Conservation (phyloP, 805 yeast species). For the Priceomyces fermenticarens region DNA sequence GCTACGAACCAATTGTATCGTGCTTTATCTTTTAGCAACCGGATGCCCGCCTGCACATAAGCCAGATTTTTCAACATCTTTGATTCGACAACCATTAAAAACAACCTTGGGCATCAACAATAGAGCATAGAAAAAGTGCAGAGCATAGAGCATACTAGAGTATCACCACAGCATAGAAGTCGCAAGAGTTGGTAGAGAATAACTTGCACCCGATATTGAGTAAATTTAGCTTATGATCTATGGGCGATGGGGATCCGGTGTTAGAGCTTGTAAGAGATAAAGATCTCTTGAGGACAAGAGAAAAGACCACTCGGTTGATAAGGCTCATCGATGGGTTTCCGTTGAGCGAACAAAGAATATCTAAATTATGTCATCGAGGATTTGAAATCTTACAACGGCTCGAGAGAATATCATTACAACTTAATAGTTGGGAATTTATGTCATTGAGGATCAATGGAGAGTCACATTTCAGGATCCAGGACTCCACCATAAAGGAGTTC, state of each 20-base stretch:
- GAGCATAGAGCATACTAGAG: no score
- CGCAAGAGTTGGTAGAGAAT: no score
- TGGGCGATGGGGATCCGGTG: constrained; percentile 42
- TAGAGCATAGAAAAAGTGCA: no score
- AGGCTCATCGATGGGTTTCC: constrained; percentile 43
- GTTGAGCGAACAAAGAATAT: constrained; percentile 39
- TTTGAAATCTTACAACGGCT: constrained; percentile 47
- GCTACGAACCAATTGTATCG: no score
- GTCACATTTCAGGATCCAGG: constrained; percentile 29
- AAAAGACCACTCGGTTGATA: constrained; percentile 37
- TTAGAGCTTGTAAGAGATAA: constrained; percentile 48
- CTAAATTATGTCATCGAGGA: constrained; percentile 46
- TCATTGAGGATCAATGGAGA: constrained; percentile 49
- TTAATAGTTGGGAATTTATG: constrained; percentile 55
- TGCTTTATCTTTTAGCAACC: no score
- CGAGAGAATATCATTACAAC: constrained; percentile 45
- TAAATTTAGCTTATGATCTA: no score
- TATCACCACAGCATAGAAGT: no score
- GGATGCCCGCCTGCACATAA: no score
- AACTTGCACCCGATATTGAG: no score
- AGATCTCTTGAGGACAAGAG: constrained; percentile 40
- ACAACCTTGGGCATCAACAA: no score
- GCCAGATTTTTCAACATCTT: no score
- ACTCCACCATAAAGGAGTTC: constrained; percentile 28
- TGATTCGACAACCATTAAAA: no score